These are phyloP conservation scores for Cyclotella cryptica DNA, from an alignment of 108 stramenopile genomes.

Conservation along the genomic window DNA sequence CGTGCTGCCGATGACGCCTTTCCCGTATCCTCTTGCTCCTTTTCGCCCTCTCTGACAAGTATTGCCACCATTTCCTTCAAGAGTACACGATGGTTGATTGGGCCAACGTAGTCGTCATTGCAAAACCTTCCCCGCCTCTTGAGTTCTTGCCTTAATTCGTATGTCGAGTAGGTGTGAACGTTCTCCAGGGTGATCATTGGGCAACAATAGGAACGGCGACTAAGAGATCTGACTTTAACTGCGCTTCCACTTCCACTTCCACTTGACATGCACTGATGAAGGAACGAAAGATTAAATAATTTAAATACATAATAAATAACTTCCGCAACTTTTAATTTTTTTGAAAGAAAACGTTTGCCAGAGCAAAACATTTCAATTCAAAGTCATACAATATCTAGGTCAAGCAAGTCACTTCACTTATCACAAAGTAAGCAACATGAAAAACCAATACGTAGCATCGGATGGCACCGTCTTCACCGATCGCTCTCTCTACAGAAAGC, in stretches of 20 bases:
- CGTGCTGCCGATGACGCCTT: neutral
- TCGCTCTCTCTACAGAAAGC: constrained; percentile 61
- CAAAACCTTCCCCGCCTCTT: constrained; percentile 9
- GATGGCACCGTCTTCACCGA: constrained; percentile 75
- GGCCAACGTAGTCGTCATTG: neutral
- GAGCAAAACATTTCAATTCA: too few species aligned
- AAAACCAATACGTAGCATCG: constrained; percentile 59
- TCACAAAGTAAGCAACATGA: too few species aligned
- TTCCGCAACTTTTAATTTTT: too few species aligned
- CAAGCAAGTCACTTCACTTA: too few species aligned
- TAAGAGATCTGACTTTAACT: too few species aligned
- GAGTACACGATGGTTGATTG: neutral
- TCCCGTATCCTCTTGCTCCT: constrained; percentile 3
- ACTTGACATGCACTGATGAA: too few species aligned
- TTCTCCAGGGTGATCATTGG: neutral
- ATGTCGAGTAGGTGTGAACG: constrained; percentile 1
- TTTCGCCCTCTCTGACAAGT: neutral
- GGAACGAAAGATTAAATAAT: too few species aligned
- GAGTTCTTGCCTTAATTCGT: constrained; percentile 7
- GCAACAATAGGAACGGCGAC: neutral
- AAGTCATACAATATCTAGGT: too few species aligned
- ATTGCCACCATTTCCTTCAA: neutral
- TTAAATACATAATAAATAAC: too few species aligned
- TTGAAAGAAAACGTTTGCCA: too few species aligned
- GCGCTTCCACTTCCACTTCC: too few species aligned